Conservation (phyloP, 2,329 filamentous ascomycete species). For the Cladosporium sp. region DNA sequence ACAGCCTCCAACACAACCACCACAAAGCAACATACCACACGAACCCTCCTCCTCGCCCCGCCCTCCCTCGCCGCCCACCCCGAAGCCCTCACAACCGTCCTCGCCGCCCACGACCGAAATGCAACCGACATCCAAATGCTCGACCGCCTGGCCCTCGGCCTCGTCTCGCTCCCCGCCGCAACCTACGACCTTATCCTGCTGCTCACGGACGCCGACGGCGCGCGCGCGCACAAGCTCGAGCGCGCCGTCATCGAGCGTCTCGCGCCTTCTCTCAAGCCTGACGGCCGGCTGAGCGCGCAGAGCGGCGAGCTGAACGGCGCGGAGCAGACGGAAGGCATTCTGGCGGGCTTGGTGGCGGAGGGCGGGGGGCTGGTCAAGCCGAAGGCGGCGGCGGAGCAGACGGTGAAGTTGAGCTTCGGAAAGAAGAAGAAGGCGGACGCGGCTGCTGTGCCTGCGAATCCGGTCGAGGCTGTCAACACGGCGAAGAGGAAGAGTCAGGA, state of each 20-base stretch:
- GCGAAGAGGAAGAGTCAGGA: conserved; percentile 30
- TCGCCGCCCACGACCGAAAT: conserved; percentile 66
- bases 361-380: conserved; percentile 62
- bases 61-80: conserved; percentile 84
- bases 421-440: conserved; percentile 48
- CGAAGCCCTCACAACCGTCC: conserved; percentile 64
- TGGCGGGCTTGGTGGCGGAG: conserved; percentile 66
- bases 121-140: conserved; percentile 94
- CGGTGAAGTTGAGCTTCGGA: conserved; percentile 52
- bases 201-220: conserved; percentile 69
- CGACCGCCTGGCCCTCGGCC: conserved; percentile 76
- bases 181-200: conserved; percentile 83
- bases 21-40: conserved; percentile 29
- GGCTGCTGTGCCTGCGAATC: conserved; percentile 32
- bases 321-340: conserved; percentile 70
- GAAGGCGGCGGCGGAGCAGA: conserved; percentile 22
- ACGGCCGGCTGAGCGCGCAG: conserved; percentile 63
- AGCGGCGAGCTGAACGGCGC: conserved; percentile 53
- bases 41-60: conserved; percentile 80
- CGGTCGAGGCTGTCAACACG: conserved; percentile 26
- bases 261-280: conserved; percentile 63
- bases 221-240: conserved; percentile 60
- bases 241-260: conserved; percentile 63
- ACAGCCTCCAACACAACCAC: not conserved
- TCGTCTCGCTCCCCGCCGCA: conserved; percentile 66